Conservation (phyloP, 768 basidiomycete species). For the Hygrophoropsis aurantiaca region DNA sequence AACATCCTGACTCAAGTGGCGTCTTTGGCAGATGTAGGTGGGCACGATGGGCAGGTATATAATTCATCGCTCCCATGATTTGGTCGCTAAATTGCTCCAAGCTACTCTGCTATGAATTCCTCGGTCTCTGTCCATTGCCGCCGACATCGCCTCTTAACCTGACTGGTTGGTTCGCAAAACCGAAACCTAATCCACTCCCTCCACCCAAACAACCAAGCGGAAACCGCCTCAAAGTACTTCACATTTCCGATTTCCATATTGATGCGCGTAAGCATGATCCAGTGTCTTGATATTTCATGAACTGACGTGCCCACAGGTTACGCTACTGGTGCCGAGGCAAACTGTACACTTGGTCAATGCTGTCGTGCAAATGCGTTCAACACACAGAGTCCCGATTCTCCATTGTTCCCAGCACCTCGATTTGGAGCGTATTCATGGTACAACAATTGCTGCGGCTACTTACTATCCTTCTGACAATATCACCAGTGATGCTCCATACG, state of each 20-base stretch:
- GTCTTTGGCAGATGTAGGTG: constrained; percentile 68
- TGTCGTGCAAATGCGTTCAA: constrained; percentile 61
- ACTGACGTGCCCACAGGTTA: constrained; percentile 46
- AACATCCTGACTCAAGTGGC: constrained; percentile 69
- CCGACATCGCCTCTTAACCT: constrained; percentile 60
- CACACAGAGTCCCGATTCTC: constrained; percentile 44
- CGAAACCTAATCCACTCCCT: constrained; percentile 72
- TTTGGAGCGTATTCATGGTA: constrained; percentile 67
- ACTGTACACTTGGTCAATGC: constrained; percentile 67
- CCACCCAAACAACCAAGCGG: constrained; percentile 58
- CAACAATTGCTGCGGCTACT: too few species aligned
- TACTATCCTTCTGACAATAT: neutral
- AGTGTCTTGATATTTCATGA: neutral
- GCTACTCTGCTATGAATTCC: constrained; percentile 63
- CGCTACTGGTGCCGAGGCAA: constrained; percentile 67
- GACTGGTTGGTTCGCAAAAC: constrained; percentile 72
- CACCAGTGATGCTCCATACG: constrained; percentile 61
- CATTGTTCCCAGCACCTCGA: constrained; percentile 61
- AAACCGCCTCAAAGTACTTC: constrained; percentile 67
- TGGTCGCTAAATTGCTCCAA: constrained; percentile 16
- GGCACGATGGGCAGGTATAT: constrained; percentile 71
- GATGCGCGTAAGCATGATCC: constrained; percentile 55
- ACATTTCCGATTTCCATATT: constrained; percentile 76
- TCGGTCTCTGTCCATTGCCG: constrained; percentile 56
- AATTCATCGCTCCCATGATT: neutral